Evolutionary conservation across 2,329 filamentous ascomycete genomes (phyloP), one percentile per base, ranked within the genome.

Genomic region (Xylaria sp.): DNA sequence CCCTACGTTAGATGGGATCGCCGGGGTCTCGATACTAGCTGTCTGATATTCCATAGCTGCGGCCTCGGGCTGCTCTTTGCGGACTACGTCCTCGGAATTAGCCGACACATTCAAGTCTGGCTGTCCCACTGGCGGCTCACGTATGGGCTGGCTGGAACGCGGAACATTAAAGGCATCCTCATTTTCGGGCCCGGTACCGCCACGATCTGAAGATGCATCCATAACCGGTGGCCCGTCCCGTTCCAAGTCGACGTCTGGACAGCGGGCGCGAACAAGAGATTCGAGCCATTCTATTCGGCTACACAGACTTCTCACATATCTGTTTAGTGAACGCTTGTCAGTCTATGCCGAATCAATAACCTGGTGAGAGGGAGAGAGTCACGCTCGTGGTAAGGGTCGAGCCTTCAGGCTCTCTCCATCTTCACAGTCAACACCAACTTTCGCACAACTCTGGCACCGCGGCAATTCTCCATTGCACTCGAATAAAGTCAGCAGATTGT

Each of bases 261-360:
- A 84, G 58, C 78, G 78, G 30, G 78, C 74, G 12, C 76, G 76
- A 6, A 86, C 65, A 3, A 85, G 79, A 0, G 78, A 79, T 59
- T 86, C 84, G 0, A 86, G 75, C 83, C 84, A 86, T 36, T 75
- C 73, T 17, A 85, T 78, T 0, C 84, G 76, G 3, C 32, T 51
- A 2, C 56, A 61, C 50, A 71, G 21, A 59, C 57, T 67, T 1
- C 48, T 67, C 6, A 69, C 34, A 24, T 69, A 71, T 19, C 69
- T 71, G 5, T 4, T 50, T 8, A 14, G 32, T 7, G 4, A 5
- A 17, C 19, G 2, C 3, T 34, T 19, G 39, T 63, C 14, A 62
- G 59, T 2, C 19, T 8, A 56, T 27, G 19, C 19, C 19, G 17
- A 7, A 14, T 14, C 4, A 42, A 24, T 39, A 55, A 14, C 0